These are phyloP conservation scores for Aspergillus cristatus DNA, from an alignment of 495 filamentous ascomycete species.

Conservation along the genomic window DNA sequence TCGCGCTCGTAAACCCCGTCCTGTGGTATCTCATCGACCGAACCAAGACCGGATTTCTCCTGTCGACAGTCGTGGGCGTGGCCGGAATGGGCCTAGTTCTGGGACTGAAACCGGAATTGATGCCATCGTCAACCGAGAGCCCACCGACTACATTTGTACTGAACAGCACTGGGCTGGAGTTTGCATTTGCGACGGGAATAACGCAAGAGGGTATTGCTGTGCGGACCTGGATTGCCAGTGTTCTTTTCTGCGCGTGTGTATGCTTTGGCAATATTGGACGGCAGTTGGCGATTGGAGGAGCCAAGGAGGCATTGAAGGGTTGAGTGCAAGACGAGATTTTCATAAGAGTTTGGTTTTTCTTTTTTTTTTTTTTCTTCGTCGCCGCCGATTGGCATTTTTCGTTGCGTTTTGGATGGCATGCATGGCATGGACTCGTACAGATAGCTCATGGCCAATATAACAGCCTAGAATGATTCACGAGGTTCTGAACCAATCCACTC, in stretches of 20 bases:
- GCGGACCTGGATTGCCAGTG: conserved; percentile 80
- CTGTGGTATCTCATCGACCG: conserved; percentile 96
- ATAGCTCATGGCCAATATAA: too few species aligned
- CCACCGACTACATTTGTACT: conserved; percentile 21
- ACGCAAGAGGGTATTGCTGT: conserved; percentile 70
- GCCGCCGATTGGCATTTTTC: not conserved
- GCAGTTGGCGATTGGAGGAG: conserved; percentile 50
- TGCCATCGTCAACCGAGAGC: conserved; percentile 51
- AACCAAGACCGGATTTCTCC: conserved; percentile 69
- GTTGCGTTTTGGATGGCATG: not conserved
- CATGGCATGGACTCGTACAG: too few species aligned
- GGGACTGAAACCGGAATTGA: conserved; percentile 62
- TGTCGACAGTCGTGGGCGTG: conserved; percentile 63
- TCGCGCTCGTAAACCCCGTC: conserved; percentile 86
- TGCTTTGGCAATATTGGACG: conserved; percentile 96
- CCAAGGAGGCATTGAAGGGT: conserved; percentile 12
- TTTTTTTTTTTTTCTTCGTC: not conserved
- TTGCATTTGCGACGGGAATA: conserved; percentile 44
- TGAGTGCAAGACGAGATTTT: conserved; percentile 6
- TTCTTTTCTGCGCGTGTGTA: conserved; percentile 86
- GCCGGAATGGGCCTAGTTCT: conserved; percentile 64
- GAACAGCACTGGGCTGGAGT: conserved; percentile 26
- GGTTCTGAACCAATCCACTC: too few species aligned
- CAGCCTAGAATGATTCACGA: too few species aligned
- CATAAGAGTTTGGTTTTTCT: not conserved